Evolutionary conservation across 495 filamentous ascomycete genomes (phyloP).

Genomic region (Lasiosphaeria hispida): DNA sequence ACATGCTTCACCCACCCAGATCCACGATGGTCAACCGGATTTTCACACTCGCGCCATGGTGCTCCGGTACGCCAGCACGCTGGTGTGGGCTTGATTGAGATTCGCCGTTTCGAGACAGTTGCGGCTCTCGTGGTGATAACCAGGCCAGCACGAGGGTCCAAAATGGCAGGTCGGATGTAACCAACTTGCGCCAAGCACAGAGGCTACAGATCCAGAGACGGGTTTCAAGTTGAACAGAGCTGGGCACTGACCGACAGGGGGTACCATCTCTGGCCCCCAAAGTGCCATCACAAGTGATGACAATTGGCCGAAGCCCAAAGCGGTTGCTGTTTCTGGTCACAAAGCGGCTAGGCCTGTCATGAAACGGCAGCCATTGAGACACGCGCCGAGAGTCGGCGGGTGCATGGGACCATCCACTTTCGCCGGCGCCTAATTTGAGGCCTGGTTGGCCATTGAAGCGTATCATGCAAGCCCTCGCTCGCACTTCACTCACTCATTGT

Average conservation of each 20-base stretch:
- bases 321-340: constrained; percentile 6
- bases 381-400: constrained; percentile 6
- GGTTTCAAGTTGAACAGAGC: constrained; percentile 1
- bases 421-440: constrained; percentile 22
- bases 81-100: no score
- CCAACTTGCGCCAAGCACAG: no score
- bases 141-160: background rate
- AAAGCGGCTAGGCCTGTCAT: constrained; percentile 7
- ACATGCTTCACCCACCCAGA: no score
- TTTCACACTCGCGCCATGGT: no score
- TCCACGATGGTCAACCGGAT: no score
- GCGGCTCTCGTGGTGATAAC: background rate
- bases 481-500: background rate
- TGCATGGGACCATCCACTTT: background rate
- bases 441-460: constrained; percentile 20
- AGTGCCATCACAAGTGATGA: background rate
- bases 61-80: no score
- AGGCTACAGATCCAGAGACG: background rate
- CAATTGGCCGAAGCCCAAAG: constrained; percentile 3
- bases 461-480: constrained; percentile 16
- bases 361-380: constrained; percentile 23
- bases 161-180: constrained; percentile 5
- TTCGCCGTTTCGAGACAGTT: background rate
- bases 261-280: constrained; percentile 1
- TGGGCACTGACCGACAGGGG: constrained; percentile 3